Conservation (phyloP, 2,329 filamentous ascomycete genomes). For the Pseudogymnoascus sp. region DNA sequence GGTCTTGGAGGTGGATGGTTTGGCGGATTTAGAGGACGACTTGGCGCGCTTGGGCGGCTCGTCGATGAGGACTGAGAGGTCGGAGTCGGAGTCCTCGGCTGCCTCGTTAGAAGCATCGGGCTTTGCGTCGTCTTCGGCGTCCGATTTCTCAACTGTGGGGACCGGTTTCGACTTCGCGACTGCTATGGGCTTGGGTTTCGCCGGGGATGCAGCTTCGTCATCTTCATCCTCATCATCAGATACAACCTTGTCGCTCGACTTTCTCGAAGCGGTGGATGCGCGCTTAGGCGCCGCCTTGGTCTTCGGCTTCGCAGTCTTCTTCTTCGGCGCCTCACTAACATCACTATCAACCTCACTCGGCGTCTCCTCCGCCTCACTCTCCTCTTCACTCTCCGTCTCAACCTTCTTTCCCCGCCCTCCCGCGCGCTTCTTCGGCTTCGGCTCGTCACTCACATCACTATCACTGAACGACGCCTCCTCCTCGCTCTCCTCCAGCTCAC, state of each 20-base stretch:
- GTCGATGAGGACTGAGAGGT: slow-evolving; percentile 72
- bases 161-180: not conserved
- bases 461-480: slow-evolving; percentile 11
- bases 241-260: slow-evolving; percentile 16
- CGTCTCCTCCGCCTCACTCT: slow-evolving; percentile 13
- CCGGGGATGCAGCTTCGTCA: not conserved
- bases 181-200: not conserved
- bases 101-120: slow-evolving; percentile 23
- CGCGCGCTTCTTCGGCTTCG: slow-evolving; percentile 13
- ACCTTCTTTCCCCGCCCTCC: slow-evolving; percentile 1
- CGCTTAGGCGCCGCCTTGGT: slow-evolving; percentile 27
- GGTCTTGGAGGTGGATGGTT: slow-evolving; percentile 21
- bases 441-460: slow-evolving; percentile 12
- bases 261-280: slow-evolving; percentile 35
- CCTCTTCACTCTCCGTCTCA: slow-evolving; percentile 3
- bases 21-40: slow-evolving; percentile 33
- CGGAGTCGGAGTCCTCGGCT: slow-evolving; percentile 41
- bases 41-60: slow-evolving; percentile 51
- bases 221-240: slow-evolving; percentile 14
- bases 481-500: not conserved
- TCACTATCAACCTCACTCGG: slow-evolving; percentile 18
- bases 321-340: slow-evolving; percentile 17
- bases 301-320: slow-evolving; percentile 17
- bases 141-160: slow-evolving; percentile 7
- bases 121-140: slow-evolving; percentile 8